Evolutionary conservation across 495 filamentous ascomycete genomes (phyloP).

Genomic region (Podospora didyma): DNA sequence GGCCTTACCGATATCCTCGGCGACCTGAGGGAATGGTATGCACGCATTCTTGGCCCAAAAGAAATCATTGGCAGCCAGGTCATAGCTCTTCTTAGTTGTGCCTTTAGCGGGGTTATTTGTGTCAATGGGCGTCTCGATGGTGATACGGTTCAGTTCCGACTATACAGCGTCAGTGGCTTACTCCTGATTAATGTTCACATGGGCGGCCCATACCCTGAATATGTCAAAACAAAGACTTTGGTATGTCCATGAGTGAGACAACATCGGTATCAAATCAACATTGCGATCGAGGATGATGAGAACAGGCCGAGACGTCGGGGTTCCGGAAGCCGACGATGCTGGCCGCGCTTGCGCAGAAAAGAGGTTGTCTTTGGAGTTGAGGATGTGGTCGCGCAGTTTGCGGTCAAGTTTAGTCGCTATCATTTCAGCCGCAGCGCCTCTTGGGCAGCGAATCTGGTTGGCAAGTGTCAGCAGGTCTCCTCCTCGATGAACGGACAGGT

Average conservation of each 20-base stretch:
- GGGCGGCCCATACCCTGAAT: slow-evolving; percentile 36
- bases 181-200: background rate
- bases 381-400: slow-evolving; percentile 91
- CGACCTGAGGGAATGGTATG: slow-evolving; percentile 90
- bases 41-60: slow-evolving; percentile 97
- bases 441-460: slow-evolving; percentile 71
- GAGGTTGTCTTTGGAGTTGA: slow-evolving; percentile 95
- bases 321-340: slow-evolving; percentile 37
- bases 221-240: slow-evolving; percentile 95
- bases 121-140: slow-evolving; percentile 76
- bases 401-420: slow-evolving; percentile 91
- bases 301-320: slow-evolving; percentile 71
- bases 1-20: slow-evolving; percentile 69
- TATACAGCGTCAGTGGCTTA: background rate
- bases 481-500: background rate
- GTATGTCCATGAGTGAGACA: slow-evolving; percentile 98
- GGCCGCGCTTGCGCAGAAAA: slow-evolving; percentile 56
- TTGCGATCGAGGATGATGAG: slow-evolving; percentile 91
- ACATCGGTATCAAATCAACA: slow-evolving; percentile 95
- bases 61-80: slow-evolving; percentile 86
- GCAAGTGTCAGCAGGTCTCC: background rate
- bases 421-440: slow-evolving; percentile 88
- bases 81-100: slow-evolving; percentile 77
- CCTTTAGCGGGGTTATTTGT: slow-evolving; percentile 68
- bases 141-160: slow-evolving; percentile 80